These are phyloP conservation scores for Camellia granthamiana DNA, from an alignment of 148 eudicot genomes.

Conservation along the genomic window DNA sequence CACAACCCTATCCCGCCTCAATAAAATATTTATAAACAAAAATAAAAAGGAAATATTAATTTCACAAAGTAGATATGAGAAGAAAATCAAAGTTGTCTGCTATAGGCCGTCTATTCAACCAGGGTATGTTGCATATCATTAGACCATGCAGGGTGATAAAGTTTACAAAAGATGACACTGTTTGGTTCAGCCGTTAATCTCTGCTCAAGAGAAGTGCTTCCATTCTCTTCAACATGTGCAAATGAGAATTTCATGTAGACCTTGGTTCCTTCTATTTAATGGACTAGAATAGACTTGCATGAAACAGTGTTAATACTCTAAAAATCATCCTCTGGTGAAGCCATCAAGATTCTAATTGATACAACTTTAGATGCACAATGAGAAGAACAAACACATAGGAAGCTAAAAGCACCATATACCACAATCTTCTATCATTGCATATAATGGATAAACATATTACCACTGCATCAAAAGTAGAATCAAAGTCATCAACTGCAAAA, in stretches of 20 bases:
- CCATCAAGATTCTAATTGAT: not conserved
- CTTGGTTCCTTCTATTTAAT: too few relatives aligned
- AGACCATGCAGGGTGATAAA: too few relatives aligned
- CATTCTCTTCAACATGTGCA: not conserved
- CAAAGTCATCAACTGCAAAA: slow-evolving; percentile 98
- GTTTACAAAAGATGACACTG: too few relatives aligned
- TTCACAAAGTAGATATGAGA: not conserved
- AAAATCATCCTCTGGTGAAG: not conserved
- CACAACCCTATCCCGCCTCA: not conserved
- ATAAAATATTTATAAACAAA: too few relatives aligned
- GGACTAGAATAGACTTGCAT: not conserved
- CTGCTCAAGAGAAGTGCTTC: not conserved
- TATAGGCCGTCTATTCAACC: not conserved
- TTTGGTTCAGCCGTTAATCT: too few relatives aligned
- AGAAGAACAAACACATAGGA: not conserved
- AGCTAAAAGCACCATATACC: slow-evolving; percentile 14
- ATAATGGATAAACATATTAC: slow-evolving; percentile 36
- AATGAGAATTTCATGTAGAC: not conserved
- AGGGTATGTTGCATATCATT: not conserved
- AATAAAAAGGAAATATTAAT: too few relatives aligned
- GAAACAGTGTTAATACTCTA: not conserved
- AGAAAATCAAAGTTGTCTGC: not conserved
- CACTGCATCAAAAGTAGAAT: slow-evolving; percentile 98
- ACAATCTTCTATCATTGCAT: not conserved
- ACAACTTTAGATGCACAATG: too few relatives aligned